Evolutionary conservation across 805 yeast genomes (phyloP), one percentile per base, ranked within the genome.

Genomic region (Candida saitoana): DNA sequence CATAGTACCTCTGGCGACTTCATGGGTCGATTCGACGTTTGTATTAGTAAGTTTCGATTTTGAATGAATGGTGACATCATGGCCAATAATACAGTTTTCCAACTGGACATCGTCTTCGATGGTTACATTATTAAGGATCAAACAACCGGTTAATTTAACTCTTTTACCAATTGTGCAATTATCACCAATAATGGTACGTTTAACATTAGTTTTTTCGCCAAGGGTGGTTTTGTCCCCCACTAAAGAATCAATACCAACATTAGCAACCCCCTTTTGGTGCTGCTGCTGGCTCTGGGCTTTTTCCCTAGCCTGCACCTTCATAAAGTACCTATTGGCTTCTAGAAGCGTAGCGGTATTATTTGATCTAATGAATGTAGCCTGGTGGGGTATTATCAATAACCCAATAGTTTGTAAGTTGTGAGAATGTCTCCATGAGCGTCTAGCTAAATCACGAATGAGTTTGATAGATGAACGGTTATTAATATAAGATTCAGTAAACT

Each of bases 381-480:
- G 77, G 20, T 74, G 69, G 3, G 96, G 96, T 19, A 90, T 59
- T 18, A 82, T 74, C 48, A 84, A 76, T 51, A 91, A 69, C 3
- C 84, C 84, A 14, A 93, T 76, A 1, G 82, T 76, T 42, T 81
- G 87, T 47, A 71, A 71, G 7, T 62, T 57, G 4, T 56, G 52
- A 0, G 84, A 71, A 57, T 89, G 96, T 52, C 76, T 77, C 99
- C 99, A 93, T 1, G 96, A 83, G 48, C 95, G 78, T 62, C 98
- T 78, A 3, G 95, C 95, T 44, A 91, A 64, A 55, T 89, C 96
- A 55, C 98, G 78, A 33, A 89, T 76, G 18, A 90, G 72, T 55
- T 85, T 85, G 17, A 76, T 74, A 29, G 81, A 64, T 3, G 88
- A 73, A 49, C 79, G 73, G 44, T 65, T 65, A 39, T 60, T 42